Conservation (phyloP, 305 asterid species). For the Ajuga reptans region DNA sequence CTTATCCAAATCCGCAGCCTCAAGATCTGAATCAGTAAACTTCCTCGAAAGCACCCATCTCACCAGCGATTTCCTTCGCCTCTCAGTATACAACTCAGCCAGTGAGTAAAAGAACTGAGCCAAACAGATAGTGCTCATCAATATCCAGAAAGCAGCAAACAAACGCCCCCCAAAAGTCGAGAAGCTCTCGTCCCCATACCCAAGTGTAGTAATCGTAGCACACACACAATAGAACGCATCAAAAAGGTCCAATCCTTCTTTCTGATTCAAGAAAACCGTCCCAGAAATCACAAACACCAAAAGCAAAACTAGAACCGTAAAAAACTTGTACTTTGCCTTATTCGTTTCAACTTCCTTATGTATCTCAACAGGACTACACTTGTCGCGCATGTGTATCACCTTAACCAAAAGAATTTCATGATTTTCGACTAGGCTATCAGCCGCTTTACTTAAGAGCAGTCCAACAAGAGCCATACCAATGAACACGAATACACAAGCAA, state of each 20-base stretch:
- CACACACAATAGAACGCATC: conserved; percentile 73
- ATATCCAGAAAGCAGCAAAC: conserved; percentile 68
- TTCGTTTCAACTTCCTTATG: conserved; percentile 43
- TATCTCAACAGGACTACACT: conserved; percentile 32
- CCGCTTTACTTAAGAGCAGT: conserved; percentile 60
- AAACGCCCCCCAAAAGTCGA: conserved; percentile 54
- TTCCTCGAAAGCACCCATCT: conserved; percentile 56
- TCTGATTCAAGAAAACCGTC: conserved; percentile 31
- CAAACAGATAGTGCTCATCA: conserved; percentile 60
- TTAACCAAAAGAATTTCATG: conserved; percentile 51
- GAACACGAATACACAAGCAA: conserved; percentile 57
- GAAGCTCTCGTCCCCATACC: conserved; percentile 77
- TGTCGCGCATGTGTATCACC: conserved; percentile 42
- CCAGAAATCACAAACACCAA: conserved; percentile 37
- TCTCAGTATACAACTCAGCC: conserved; percentile 56
- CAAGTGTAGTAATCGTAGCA: conserved; percentile 58
- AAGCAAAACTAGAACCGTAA: conserved; percentile 31
- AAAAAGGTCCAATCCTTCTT: conserved; percentile 44
- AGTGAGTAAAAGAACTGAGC: conserved; percentile 57
- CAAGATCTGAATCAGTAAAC: conserved; percentile 53
- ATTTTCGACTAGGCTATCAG: conserved; percentile 54
- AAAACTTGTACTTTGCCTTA: conserved; percentile 41
- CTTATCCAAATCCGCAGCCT: conserved; percentile 74
- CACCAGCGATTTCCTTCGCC: conserved; percentile 42
- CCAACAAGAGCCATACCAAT: conserved; percentile 67